These are phyloP conservation scores for Boletus reticulatus DNA, from an alignment of 768 basidiomycete species.

Conservation along the genomic window DNA sequence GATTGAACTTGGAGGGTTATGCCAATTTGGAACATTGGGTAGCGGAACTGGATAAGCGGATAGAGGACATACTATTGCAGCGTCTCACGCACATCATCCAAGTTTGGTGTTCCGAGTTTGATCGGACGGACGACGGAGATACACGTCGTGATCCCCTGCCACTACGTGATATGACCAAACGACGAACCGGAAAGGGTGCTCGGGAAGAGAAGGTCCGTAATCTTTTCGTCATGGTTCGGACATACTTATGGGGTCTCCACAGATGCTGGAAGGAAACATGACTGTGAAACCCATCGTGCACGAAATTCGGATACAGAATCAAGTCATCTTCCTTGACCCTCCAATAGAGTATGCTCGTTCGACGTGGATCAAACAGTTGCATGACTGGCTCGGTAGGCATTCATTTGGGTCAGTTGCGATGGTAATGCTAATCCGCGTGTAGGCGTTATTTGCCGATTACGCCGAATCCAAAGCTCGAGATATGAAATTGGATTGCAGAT, in stretches of 20 bases:
- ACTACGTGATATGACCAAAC: constrained; percentile 56
- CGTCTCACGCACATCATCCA: constrained; percentile 77
- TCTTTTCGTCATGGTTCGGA: neutral
- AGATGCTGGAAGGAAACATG: constrained; percentile 76
- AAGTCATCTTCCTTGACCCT: constrained; percentile 97
- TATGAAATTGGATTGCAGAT: constrained; percentile 97
- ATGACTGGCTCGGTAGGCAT: constrained; percentile 77
- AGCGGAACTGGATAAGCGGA: constrained; percentile 73
- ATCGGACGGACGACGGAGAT: constrained; percentile 68
- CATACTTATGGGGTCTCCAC: neutral
- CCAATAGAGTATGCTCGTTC: constrained; percentile 93
- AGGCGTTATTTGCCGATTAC: constrained; percentile 87
- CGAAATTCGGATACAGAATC: constrained; percentile 97
- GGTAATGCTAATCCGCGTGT: neutral
- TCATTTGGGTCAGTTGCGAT: neutral
- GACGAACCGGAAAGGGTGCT: constrained; percentile 63
- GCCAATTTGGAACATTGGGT: constrained; percentile 94
- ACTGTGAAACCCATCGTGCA: constrained; percentile 84
- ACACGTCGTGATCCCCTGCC: constrained; percentile 50
- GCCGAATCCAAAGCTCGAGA: constrained; percentile 88
- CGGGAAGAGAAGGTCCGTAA: constrained; percentile 76
- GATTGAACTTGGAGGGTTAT: constrained; percentile 93
- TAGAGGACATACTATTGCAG: constrained; percentile 76
- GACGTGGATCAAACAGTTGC: constrained; percentile 85
- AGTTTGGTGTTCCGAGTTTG: constrained; percentile 88